phyloP scores from a whole-genome alignment of 768 basidiomycete genomes.

The Termitomyces sp. region DNA sequence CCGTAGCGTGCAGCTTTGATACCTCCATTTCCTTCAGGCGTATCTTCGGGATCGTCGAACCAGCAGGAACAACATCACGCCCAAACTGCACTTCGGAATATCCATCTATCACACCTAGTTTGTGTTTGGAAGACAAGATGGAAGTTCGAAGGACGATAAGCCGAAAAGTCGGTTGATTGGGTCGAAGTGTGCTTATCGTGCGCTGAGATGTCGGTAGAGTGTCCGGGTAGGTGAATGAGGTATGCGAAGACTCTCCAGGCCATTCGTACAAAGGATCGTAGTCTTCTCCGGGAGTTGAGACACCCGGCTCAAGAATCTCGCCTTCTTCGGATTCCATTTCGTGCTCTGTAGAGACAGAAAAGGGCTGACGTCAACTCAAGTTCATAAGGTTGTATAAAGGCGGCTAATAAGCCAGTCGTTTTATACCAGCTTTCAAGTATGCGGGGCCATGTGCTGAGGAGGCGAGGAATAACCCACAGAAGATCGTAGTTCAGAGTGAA shows the following conservation, averaged over 20 bases:
- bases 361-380: neutral
- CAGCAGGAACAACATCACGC: constrained; percentile 55
- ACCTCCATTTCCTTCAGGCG: constrained; percentile 83
- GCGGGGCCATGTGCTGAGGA: neutral
- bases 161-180: constrained; percentile 37
- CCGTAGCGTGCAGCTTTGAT: constrained; percentile 75
- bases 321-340: constrained; percentile 26
- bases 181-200: constrained; percentile 12
- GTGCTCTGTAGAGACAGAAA: constrained; percentile 7
- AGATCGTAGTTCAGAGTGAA: neutral
- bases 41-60: constrained; percentile 55
- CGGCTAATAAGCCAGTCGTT: neutral
- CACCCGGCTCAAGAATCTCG: constrained; percentile 20
- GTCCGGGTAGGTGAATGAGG: neutral
- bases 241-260: constrained; percentile 38
- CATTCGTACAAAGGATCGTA: constrained; percentile 61
- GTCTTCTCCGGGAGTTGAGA: constrained; percentile 14
- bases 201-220: constrained; percentile 5
- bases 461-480: neutral
- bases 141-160: constrained; percentile 56
- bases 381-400: constrained; percentile 1
- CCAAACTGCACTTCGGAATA: constrained; percentile 71
- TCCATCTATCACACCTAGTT: constrained; percentile 38
- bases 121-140: constrained; percentile 51
- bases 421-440: constrained; percentile 5